A percentile compares a stretch with the other conserved stretches of the same genome.
These are phyloP conservation scores for Heliosperma pusillum DNA, from an alignment of 148 eudicot genomes.

Conservation along the genomic window DNA sequence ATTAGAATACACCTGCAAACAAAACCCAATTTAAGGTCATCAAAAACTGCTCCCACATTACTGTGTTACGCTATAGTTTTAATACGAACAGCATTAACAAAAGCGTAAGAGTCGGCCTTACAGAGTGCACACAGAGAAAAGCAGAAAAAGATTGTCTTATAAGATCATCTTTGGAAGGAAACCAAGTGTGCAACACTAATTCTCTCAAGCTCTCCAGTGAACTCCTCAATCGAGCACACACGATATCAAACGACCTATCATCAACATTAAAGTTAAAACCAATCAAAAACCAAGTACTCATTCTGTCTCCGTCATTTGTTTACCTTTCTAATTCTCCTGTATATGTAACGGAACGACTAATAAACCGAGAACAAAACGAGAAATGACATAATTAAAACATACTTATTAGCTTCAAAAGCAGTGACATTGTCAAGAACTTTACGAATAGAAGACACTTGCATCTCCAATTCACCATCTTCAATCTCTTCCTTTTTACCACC, in stretches of 20 bases:
- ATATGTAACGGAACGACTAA: too few species aligned
- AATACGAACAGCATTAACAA: not conserved
- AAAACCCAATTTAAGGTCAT: constrained; percentile 8
- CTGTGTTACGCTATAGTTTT: not conserved
- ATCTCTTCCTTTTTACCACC: constrained; percentile 18
- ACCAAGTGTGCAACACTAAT: constrained; percentile 43
- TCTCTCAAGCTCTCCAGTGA: constrained; percentile 46
- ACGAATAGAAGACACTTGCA: constrained; percentile 45
- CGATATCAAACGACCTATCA: constrained; percentile 61
- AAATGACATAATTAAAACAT: too few species aligned
- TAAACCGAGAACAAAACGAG: too few species aligned
- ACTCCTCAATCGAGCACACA: constrained; percentile 50
- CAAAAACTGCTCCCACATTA: not conserved
- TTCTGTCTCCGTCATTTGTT: not conserved
- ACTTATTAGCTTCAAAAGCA: constrained; percentile 50
- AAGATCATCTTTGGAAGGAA: constrained; percentile 50
- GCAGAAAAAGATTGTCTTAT: constrained; percentile 52
- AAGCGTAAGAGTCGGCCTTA: constrained; percentile 30
- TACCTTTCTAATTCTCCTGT: too few species aligned
- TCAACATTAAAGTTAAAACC: not conserved
- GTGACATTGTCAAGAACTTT: constrained; percentile 53
- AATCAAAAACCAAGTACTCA: not conserved
- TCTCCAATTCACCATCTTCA: constrained; percentile 42
- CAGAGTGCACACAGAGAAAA: constrained; percentile 51
- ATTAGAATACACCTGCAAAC: constrained; percentile 58